Percentiles rank a stretch among this genome's conserved stretches.
phyloP scores from a whole-genome alignment of 2,329 filamentous ascomycete genomes.

The Ilyonectria mors-panacis region DNA sequence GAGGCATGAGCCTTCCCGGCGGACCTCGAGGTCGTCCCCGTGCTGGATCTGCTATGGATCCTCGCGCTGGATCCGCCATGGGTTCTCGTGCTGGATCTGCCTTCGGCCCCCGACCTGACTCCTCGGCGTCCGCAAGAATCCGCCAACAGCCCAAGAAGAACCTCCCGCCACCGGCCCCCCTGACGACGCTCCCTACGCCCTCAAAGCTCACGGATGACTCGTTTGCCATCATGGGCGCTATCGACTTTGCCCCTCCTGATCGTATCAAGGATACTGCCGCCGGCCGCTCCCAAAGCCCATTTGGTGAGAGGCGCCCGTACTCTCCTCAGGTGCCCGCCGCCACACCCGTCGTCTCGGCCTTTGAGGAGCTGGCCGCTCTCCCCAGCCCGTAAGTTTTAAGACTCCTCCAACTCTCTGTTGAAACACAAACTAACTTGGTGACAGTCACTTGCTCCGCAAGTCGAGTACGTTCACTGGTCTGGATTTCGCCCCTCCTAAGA shows the following conservation, averaged over 20 bases:
- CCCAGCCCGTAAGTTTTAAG: conserved; percentile 86
- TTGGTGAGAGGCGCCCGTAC: conserved; percentile 79
- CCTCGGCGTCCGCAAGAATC: conserved; percentile 70
- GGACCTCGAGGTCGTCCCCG: conserved; percentile 70
- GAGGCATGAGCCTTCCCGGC: conserved; percentile 63
- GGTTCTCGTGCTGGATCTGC: conserved; percentile 61
- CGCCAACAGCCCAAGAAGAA: conserved; percentile 61
- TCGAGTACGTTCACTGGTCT: conserved; percentile 83
- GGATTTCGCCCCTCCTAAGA: conserved; percentile 85
- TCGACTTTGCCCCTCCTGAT: conserved; percentile 89
- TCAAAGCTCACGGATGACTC: conserved; percentile 87
- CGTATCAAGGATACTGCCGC: conserved; percentile 76
- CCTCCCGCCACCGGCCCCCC: conserved; percentile 78
- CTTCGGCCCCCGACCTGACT: conserved; percentile 72
- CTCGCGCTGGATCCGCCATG: conserved; percentile 54
- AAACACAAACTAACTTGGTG: conserved; percentile 45
- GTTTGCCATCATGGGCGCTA: conserved; percentile 76
- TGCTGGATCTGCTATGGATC: conserved; percentile 64
- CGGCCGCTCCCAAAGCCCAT: conserved; percentile 77
- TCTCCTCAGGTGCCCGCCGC: conserved; percentile 80
- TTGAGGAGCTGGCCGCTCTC: conserved; percentile 87
- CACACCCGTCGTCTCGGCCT: conserved; percentile 85
- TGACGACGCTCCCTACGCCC: conserved; percentile 87
- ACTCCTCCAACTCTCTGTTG: neutral
- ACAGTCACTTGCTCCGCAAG: conserved; percentile 80